Conservation (phyloP, 148 eudicot species). For the Spergularia bocconei region DNA sequence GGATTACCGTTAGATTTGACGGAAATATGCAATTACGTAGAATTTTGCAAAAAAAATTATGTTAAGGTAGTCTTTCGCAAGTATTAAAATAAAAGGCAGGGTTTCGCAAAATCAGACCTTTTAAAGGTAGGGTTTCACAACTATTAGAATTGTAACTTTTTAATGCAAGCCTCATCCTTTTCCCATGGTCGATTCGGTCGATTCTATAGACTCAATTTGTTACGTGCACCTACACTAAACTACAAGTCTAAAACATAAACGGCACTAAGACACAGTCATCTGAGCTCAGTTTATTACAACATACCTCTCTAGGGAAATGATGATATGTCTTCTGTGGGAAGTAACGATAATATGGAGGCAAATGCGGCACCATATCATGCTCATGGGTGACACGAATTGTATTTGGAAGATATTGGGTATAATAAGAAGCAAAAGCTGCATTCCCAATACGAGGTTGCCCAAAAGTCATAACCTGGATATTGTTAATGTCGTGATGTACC, state of each 20-base stretch:
- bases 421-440: constrained; percentile 76
- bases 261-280: background rate
- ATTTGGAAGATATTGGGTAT: constrained; percentile 58
- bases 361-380: constrained; percentile 92
- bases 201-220: background rate
- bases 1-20: too few relatives aligned
- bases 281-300: background rate
- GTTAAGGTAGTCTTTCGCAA: too few relatives aligned
- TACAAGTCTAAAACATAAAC: background rate
- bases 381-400: constrained; percentile 74
- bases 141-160: too few relatives aligned
- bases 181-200: too few relatives aligned
- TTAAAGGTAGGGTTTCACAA: too few relatives aligned
- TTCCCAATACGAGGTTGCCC: constrained; percentile 98
- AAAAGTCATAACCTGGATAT: constrained; percentile 77
- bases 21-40: too few relatives aligned
- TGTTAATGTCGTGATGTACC: constrained; percentile 51
- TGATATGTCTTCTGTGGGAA: constrained; percentile 82
- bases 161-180: too few relatives aligned
- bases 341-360: constrained; percentile 79
- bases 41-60: too few relatives aligned
- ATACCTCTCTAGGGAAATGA: constrained; percentile 96
- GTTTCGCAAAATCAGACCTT: too few relatives aligned
- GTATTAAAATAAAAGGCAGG: too few relatives aligned
- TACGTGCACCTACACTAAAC: background rate